phyloP scores from a whole-genome alignment of 495 filamentous ascomycete genomes.

The Alectoria sarmentosa region DNA sequence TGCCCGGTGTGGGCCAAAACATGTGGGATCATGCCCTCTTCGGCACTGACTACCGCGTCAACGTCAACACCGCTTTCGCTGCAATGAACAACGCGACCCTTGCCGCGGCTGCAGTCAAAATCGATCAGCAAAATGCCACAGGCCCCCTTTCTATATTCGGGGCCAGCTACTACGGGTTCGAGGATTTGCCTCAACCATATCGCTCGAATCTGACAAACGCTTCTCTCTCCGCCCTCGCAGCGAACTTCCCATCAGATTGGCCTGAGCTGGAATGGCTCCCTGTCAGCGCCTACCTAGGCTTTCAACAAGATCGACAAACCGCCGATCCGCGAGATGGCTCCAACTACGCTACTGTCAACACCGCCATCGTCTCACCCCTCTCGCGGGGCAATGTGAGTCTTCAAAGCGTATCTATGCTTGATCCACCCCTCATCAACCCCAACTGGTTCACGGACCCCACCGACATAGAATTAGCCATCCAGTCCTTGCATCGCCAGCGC shows the following conservation, averaged over 20 bases:
- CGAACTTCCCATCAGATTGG: conserved; percentile 49
- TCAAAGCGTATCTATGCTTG: conserved; percentile 32
- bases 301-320: conserved; percentile 21
- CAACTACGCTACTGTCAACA: conserved; percentile 39
- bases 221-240: conserved; percentile 23
- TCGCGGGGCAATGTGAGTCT: conserved; percentile 52
- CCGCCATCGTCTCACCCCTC: conserved; percentile 37
- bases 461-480: conserved; percentile 42
- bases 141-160: no score
- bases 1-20: conserved; percentile 48
- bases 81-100: no score
- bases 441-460: conserved; percentile 41
- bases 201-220: no score
- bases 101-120: no score
- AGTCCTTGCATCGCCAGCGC: conserved; percentile 44
- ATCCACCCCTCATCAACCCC: conserved; percentile 48
- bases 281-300: conserved; percentile 25
- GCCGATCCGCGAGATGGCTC: conserved; percentile 36
- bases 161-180: no score
- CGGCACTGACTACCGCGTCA: conserved; percentile 22
- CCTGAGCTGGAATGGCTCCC: conserved; percentile 46
- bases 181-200: conserved; percentile 9
- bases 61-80: no score
- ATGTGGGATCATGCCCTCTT: conserved; percentile 29
- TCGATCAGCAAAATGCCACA: no score